Evolutionary conservation across 2,329 filamentous ascomycete genomes (phyloP).

Genomic region (Elsinoe necatrix): DNA sequence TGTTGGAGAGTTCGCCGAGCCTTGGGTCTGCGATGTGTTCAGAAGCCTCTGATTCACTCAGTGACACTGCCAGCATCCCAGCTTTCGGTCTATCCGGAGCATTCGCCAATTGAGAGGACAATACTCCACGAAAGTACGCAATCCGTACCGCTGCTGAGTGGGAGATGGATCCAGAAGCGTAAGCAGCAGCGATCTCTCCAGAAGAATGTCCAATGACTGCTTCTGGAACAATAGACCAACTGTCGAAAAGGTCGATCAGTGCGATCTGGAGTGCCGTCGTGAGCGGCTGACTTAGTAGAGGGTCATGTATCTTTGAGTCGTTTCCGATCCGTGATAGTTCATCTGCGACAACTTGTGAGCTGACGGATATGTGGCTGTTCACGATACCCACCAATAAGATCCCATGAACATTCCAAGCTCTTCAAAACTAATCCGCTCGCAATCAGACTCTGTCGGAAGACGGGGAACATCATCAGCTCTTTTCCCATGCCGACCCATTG

Average conservation of each 20-base stretch:
- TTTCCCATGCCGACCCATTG: neutral
- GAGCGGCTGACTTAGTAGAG: constrained; percentile 39
- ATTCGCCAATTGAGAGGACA: neutral
- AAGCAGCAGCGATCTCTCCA: constrained; percentile 30
- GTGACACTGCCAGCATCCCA: constrained; percentile 30
- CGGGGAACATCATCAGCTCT: neutral
- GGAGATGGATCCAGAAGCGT: constrained; percentile 20
- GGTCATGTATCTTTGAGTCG: neutral
- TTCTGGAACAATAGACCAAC: constrained; percentile 20
- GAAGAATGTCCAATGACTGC: constrained; percentile 26
- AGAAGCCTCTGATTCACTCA: constrained; percentile 19
- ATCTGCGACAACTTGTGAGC: too few species aligned
- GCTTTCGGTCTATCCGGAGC: constrained; percentile 20
- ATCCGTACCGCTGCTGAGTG: constrained; percentile 18
- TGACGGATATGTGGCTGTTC: too few species aligned
- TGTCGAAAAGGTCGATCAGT: constrained; percentile 33
- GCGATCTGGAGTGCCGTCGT: constrained; percentile 49
- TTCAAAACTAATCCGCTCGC: too few species aligned
- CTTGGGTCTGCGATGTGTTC: constrained; percentile 16
- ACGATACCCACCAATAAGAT: too few species aligned
- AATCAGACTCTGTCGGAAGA: too few species aligned
- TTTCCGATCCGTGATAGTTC: neutral
- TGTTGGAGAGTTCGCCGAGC: neutral
- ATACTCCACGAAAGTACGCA: constrained; percentile 22
- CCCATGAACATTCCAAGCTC: too few species aligned